Percentiles rank a stretch among this genome's conserved stretches.
Conservation (phyloP, 768 basidiomycete genomes). For the Tylopilus sp. region DNA sequence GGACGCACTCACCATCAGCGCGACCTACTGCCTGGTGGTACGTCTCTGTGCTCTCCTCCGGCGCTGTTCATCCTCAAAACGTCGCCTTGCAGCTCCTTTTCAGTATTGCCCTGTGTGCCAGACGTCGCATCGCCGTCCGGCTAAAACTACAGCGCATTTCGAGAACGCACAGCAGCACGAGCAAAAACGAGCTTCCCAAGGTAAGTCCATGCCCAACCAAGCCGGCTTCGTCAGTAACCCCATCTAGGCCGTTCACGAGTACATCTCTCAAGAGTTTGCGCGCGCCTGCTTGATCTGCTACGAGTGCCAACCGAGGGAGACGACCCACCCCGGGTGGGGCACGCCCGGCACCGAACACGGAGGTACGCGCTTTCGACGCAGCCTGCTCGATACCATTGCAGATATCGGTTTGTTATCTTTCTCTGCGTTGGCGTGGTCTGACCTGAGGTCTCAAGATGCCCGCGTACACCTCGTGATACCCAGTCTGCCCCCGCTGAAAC, state of each 20-base stretch:
- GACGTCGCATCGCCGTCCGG: conserved; percentile 65
- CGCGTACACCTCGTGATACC: conserved; percentile 73
- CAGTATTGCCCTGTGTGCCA: conserved; percentile 62
- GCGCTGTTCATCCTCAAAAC: background rate
- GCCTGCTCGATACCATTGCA: conserved; percentile 67
- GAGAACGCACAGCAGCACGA: conserved; percentile 52
- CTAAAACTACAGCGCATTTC: conserved; percentile 65
- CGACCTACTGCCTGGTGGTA: conserved; percentile 70
- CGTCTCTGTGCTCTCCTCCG: conserved; percentile 28
- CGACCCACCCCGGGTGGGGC: conserved; percentile 73
- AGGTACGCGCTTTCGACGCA: conserved; percentile 60
- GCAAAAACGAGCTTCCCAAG: conserved; percentile 56
- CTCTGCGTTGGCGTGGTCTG: conserved; percentile 3
- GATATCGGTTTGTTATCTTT: conserved; percentile 51
- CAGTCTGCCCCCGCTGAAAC: conserved; percentile 62
- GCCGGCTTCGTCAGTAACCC: background rate
- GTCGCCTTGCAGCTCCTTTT: conserved; percentile 43
- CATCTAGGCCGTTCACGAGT: conserved; percentile 57
- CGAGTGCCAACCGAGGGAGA: conserved; percentile 66
- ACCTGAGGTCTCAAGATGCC: conserved; percentile 44
- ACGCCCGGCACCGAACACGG: conserved; percentile 60
- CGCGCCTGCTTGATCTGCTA: conserved; percentile 69
- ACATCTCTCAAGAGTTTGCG: conserved; percentile 72
- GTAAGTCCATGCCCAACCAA: conserved; percentile 31
- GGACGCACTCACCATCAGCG: conserved; percentile 65